phyloP scores from a whole-genome alignment of 345 rosid genomes.

The Viola odorata region DNA sequence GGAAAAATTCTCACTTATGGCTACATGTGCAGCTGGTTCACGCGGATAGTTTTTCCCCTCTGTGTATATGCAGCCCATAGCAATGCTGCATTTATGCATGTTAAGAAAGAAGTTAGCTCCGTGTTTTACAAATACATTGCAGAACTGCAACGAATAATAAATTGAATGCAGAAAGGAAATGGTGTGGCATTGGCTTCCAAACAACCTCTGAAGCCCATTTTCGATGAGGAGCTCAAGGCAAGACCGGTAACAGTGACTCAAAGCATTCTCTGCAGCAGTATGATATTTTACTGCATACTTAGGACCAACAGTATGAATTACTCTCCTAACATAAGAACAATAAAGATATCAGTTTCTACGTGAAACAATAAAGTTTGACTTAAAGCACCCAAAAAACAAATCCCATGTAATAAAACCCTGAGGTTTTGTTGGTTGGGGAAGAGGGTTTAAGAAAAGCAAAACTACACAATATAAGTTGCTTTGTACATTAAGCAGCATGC shows the following conservation, averaged over 20 bases:
- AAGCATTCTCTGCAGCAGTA: conserved; percentile 97
- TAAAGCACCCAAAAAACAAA: conserved; percentile 1
- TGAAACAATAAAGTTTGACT: not conserved
- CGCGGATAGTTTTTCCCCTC: conserved; percentile 96
- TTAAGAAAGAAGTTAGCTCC: conserved; percentile 25
- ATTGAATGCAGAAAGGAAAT: conserved; percentile 8
- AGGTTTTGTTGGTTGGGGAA: not conserved
- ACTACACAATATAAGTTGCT: not conserved
- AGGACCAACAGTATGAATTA: conserved; percentile 94
- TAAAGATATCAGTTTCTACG: not conserved
- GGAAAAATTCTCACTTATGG: conserved; percentile 67
- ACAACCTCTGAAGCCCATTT: conserved; percentile 74
- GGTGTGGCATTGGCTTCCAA: conserved; percentile 13
- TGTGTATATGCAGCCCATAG: conserved; percentile 88
- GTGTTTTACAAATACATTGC: not conserved
- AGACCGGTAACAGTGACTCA: conserved; percentile 95
- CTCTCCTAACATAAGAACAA: conserved; percentile 15
- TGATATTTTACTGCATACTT: conserved; percentile 96
- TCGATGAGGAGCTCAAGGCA: conserved; percentile 94
- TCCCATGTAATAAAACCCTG: not conserved
- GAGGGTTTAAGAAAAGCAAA: not conserved
- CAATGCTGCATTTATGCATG: conserved; percentile 56
- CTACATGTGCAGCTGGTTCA: conserved; percentile 98
- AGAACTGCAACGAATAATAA: not conserved
- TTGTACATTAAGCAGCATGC: not conserved